A percentile compares a stretch with the other conserved stretches of the same genome.
Conservation (phyloP, 2,329 filamentous ascomycete genomes). For the Zarea fungicola region DNA sequence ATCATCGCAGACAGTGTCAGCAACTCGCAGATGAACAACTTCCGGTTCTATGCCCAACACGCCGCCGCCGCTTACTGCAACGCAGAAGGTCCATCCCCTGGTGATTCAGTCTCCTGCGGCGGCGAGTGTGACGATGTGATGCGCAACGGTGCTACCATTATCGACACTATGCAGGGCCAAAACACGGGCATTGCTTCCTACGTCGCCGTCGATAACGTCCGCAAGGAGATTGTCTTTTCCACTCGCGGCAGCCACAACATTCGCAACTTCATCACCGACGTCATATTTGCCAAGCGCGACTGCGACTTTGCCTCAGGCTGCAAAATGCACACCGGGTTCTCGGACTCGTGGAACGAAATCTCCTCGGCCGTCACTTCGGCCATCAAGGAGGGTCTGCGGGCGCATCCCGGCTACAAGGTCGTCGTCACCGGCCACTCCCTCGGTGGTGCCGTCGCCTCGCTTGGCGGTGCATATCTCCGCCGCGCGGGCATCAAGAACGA, state of each 20-base stretch:
- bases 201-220: constrained; percentile 43
- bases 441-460: constrained; percentile 57
- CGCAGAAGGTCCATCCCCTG: constrained; percentile 29
- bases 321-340: constrained; percentile 53
- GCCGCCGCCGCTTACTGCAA: constrained; percentile 52
- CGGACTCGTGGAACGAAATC: constrained; percentile 53
- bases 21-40: constrained; percentile 30
- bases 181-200: constrained; percentile 45
- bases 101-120: constrained; percentile 38
- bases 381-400: constrained; percentile 36
- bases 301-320: constrained; percentile 37
- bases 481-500: constrained; percentile 40
- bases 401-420: constrained; percentile 48
- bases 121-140: constrained; percentile 40
- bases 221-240: constrained; percentile 52
- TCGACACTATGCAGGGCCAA: constrained; percentile 37
- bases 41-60: constrained; percentile 48
- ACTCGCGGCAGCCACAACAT: constrained; percentile 55
- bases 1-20: constrained; percentile 21
- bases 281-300: constrained; percentile 26
- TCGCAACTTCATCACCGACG: constrained; percentile 58
- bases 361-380: constrained; percentile 34
- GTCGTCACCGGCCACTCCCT: constrained; percentile 64
- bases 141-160: constrained; percentile 37
- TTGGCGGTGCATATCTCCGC: constrained; percentile 55